Base-by-base conservation (phyloP, 2,329 filamentous ascomycete genomes). In the Pseudogymnoascus sp. region DNA sequence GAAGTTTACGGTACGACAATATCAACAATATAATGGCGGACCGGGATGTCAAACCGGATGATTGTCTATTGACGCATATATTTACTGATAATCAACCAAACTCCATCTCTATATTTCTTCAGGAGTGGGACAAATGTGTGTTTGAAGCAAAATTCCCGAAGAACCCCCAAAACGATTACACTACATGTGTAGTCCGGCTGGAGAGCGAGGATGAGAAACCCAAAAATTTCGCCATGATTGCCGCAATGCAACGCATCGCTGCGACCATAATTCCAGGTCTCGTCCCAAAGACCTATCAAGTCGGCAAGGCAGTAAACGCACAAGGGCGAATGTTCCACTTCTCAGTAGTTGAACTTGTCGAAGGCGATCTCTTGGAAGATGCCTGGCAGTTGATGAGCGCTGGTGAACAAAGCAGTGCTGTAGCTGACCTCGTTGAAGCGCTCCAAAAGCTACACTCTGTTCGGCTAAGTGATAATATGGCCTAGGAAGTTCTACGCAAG, bases 241-340 rank as follows among this genome's bases (percentile, higher is more conserved):
- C 64, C 35, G 60, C 63, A 28, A 61, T 66, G 31, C 59, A 66
- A 53, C 40, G 63, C 60, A 59, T 64, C 50, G 61, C 64, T 44
- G 53, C 60, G 60, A 64, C 50, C 25, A 61, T 64, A 16, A 61
- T 65, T 64, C 64, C 64, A 33, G 59, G 63, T 23, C 60, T 63
- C 37, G 60, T 65, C 63, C 63, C 63, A 38, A 33, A 62, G 47
- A 65, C 60, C 21, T 21, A 59, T 63, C 60, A 42, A 63, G n/a
- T 64, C 47, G 6, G 75, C 80, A 63, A 64, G 37, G 59, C 53
- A 16, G 42, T 42, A 28, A 65, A 62, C 23, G 59, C 23, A 16
- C 37, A 64, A 61, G 62, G 64, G 60, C 37, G 60, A 62, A 63
- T 53, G 23, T 64, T 65, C 53, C 47, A 64, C 23, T 66, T 62